phyloP scores from a whole-genome alignment of 2,329 filamentous ascomycete genomes.

The Fusarium pseudonygamai region DNA sequence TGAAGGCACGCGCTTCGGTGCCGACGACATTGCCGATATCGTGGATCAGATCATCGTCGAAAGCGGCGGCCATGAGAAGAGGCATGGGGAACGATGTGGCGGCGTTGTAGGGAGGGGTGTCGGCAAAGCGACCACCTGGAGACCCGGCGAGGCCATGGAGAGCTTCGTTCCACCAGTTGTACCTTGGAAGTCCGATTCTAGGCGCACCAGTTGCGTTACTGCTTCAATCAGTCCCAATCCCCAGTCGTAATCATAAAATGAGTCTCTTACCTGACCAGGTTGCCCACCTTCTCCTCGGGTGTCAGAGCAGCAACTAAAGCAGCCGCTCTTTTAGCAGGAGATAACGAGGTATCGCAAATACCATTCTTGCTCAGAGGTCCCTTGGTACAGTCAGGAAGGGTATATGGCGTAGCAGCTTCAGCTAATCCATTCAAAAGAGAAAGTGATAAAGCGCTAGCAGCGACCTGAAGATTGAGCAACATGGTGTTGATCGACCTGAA shows the following conservation, averaged over 20 bases:
- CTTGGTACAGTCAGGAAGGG: neutral
- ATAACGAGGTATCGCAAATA: neutral
- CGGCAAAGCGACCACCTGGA: neutral
- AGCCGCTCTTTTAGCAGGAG: neutral
- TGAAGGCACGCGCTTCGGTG: neutral
- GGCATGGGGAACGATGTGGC: slow-evolving; percentile 6
- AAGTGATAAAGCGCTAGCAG: neutral
- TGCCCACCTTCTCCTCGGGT: neutral
- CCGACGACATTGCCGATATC: neutral
- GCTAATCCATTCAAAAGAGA: neutral
- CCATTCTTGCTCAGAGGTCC: neutral
- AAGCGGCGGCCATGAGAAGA: neutral
- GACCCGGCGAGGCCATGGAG: neutral
- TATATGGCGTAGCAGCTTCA: neutral
- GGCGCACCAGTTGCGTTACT: slow-evolving; percentile 8
- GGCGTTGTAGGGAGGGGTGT: neutral
- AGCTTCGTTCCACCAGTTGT: slow-evolving; percentile 21
- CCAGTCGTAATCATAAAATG: accelerated
- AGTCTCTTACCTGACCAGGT: neutral
- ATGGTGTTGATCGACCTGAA: accelerated
- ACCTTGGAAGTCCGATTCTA: neutral
- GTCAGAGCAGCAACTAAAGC: neutral
- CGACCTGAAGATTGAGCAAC: neutral
- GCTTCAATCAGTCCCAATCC: accelerated
- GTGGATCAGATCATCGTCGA: neutral